A percentile compares a stretch with the other conserved stretches of the same genome.
Evolutionary conservation across 345 rosid species (phyloP).

Genomic region (Cardiospermum halicacabum): DNA sequence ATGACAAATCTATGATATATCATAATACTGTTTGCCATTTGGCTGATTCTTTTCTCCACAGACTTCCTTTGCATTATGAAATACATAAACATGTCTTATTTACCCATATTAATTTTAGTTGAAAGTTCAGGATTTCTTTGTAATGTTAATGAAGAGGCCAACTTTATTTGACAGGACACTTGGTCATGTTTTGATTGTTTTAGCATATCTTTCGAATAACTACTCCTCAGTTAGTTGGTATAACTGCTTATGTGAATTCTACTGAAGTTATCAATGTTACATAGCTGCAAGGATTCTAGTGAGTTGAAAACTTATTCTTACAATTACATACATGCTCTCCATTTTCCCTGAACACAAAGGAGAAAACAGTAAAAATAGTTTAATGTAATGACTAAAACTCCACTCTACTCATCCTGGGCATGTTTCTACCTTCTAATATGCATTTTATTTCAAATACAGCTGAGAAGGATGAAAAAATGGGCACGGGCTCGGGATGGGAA

Average conservation of each 20-base stretch:
- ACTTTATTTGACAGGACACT: not conserved
- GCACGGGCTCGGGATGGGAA: conserved; percentile 83
- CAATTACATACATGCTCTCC: not conserved
- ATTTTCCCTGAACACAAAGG: not conserved
- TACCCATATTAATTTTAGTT: too few relatives aligned
- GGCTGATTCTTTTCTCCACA: not conserved
- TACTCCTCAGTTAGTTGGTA: not conserved
- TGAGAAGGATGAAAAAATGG: conserved; percentile 64
- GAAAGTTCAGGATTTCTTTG: conserved; percentile 8
- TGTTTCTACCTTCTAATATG: not conserved
- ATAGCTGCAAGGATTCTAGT: not conserved
- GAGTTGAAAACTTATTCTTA: not conserved
- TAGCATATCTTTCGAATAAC: not conserved
- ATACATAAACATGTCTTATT: too few relatives aligned
- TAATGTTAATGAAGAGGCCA: not conserved
- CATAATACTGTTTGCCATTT: not conserved
- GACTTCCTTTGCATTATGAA: not conserved
- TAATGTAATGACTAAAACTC: not conserved
- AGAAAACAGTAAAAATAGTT: not conserved
- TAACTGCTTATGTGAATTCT: not conserved
- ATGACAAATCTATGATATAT: not conserved
- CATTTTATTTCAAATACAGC: conserved; percentile 43
- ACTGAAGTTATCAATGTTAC: not conserved
- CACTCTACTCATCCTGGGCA: not conserved
- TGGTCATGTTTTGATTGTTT: not conserved